Evolutionary conservation across 2,329 filamentous ascomycete species (phyloP).

Genomic region (Pseudogymnoascus sp.): DNA sequence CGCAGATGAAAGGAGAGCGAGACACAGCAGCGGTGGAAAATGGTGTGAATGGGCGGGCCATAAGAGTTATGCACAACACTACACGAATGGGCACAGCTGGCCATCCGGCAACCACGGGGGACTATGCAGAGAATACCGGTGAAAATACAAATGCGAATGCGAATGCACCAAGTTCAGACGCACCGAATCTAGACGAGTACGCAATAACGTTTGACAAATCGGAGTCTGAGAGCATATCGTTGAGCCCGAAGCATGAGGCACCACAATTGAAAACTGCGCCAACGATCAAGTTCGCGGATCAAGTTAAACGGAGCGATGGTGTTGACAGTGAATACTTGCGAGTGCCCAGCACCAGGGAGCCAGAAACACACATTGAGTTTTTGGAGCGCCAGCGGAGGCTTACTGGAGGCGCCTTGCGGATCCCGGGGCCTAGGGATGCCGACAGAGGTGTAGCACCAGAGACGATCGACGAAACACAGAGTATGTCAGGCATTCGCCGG

Average conservation of each 20-base stretch:
- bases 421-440: conserved; percentile 84
- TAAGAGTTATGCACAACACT: conserved; percentile 55
- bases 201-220: conserved; percentile 7
- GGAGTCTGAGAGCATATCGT: not conserved
- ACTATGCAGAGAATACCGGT: not conserved
- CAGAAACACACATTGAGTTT: conserved; percentile 81
- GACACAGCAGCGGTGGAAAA: conserved; percentile 34
- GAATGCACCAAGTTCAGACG: not conserved
- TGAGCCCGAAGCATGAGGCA: not conserved
- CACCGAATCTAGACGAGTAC: not conserved
- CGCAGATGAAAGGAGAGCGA: conserved; percentile 36
- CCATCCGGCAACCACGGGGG: not conserved
- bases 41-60: conserved; percentile 57
- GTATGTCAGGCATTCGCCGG: not conserved
- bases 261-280: conserved; percentile 16
- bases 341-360: conserved; percentile 44
- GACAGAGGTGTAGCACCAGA: conserved; percentile 71
- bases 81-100: conserved; percentile 23
- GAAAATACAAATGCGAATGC: not conserved
- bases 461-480: conserved; percentile 34
- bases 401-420: conserved; percentile 67
- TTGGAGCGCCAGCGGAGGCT: conserved; percentile 72
- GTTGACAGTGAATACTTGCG: conserved; percentile 41
- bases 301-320: conserved; percentile 52
- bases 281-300: conserved; percentile 56